These are phyloP conservation scores for Penicillium vulpinum DNA, from an alignment of 2,329 filamentous ascomycete genomes.

Conservation along the genomic window DNA sequence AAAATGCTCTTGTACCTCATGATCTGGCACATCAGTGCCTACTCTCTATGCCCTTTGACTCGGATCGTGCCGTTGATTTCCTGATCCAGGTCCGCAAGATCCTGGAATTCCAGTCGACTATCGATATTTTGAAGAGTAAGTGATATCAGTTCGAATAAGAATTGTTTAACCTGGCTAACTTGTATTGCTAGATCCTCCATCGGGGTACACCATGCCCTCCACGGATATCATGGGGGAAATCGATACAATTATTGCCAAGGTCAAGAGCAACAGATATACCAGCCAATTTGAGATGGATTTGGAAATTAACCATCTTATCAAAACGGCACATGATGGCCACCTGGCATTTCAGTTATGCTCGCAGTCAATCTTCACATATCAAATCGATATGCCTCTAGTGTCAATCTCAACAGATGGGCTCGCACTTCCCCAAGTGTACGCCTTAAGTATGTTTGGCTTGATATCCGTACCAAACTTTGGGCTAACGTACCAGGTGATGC, in stretches of 20 bases:
- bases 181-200: slow-evolving; percentile 46
- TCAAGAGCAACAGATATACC: slow-evolving; percentile 45
- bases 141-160: neutral
- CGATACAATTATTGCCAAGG: slow-evolving; percentile 48
- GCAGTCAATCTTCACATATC: slow-evolving; percentile 49
- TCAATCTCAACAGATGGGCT: slow-evolving; percentile 63
- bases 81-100: slow-evolving; percentile 35
- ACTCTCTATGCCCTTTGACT: slow-evolving; percentile 33
- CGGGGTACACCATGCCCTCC: slow-evolving; percentile 51
- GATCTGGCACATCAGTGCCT: slow-evolving; percentile 28
- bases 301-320: slow-evolving; percentile 56
- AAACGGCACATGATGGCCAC: slow-evolving; percentile 64
- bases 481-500: slow-evolving; percentile 18
- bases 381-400: slow-evolving; percentile 48
- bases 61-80: slow-evolving; percentile 24
- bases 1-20: slow-evolving; percentile 14
- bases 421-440: slow-evolving; percentile 58
- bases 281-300: slow-evolving; percentile 59
- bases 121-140: slow-evolving; percentile 48
- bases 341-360: slow-evolving; percentile 33
- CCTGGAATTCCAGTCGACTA: slow-evolving; percentile 52
- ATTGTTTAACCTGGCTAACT: slow-evolving; percentile 6
- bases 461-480: neutral
- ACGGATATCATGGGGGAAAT: slow-evolving; percentile 52
- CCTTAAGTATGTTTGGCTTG: slow-evolving; percentile 14